Percentiles rank a stretch among this genome's conserved stretches.
These are phyloP conservation scores for Globisporangium spinosum DNA, from an alignment of 352 stramenopile genomes.

Conservation along the genomic window DNA sequence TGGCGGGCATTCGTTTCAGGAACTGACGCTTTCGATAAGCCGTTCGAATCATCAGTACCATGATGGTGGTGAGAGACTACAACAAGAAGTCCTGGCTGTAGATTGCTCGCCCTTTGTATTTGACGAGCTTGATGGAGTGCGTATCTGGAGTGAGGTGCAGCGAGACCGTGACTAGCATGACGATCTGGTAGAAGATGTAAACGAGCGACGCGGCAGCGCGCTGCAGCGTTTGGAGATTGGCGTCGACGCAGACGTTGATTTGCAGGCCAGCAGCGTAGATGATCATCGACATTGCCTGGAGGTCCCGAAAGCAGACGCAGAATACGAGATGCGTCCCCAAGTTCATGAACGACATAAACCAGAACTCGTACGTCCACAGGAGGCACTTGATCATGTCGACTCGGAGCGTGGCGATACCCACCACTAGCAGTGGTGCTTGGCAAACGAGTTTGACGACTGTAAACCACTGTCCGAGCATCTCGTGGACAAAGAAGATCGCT, in stretches of 20 bases:
- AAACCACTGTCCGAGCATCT: background rate
- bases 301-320: background rate
- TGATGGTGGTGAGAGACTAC: constrained; percentile 15
- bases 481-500: constrained; percentile 5
- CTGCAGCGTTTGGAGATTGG: background rate
- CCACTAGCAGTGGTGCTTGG: background rate
- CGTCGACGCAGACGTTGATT: constrained; percentile 9
- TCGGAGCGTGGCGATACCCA: background rate
- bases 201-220: background rate
- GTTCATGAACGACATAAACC: constrained; percentile 16
- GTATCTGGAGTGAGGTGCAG: constrained; percentile 6
- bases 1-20: background rate
- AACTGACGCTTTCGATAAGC: constrained; percentile 18
- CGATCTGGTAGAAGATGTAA: constrained; percentile 1
- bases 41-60: constrained; percentile 14
- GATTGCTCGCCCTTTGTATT: background rate
- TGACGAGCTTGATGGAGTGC: background rate
- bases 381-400: constrained; percentile 11
- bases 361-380: constrained; percentile 16
- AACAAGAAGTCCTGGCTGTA: constrained; percentile 8
- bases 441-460: constrained; percentile 1
- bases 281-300: background rate
- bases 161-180: background rate
- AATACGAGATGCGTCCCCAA: background rate
- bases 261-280: background rate